Conservation (phyloP, 1,139 yeast genomes). For the Spathaspora sp. region DNA sequence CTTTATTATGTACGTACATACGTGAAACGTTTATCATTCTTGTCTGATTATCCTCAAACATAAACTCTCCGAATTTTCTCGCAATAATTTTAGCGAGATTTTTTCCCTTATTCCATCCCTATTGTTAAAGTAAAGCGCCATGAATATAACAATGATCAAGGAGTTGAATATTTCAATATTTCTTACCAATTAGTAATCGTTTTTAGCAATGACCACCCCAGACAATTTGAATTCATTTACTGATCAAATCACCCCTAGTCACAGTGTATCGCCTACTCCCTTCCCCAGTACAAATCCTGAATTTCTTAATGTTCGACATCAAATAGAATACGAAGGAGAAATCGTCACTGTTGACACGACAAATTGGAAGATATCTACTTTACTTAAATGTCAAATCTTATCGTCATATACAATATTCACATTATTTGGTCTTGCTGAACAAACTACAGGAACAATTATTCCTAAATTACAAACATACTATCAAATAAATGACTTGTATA, state of each 20-base stretch:
- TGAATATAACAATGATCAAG: background rate
- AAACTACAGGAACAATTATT: constrained; percentile 55
- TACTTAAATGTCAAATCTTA: constrained; percentile 40
- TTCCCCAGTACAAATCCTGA: background rate
- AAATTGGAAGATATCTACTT: constrained; percentile 40
- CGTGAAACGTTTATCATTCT: too few species aligned
- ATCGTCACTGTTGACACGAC: constrained; percentile 31
- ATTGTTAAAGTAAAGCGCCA: background rate
- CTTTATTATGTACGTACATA: too few species aligned
- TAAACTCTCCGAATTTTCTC: background rate
- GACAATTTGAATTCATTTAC: background rate
- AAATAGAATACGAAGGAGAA: constrained; percentile 27
- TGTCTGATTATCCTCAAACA: too few species aligned
- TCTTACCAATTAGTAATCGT: too few species aligned
- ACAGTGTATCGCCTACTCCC: background rate
- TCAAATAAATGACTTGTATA: constrained; percentile 40
- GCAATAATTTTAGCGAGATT: background rate
- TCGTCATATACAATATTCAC: constrained; percentile 38
- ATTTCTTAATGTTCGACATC: constrained; percentile 5
- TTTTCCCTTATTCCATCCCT: background rate
- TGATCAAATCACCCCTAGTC: background rate
- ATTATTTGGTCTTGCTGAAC: constrained; percentile 56
- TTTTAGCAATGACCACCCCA: background rate
- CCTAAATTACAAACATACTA: constrained; percentile 49
- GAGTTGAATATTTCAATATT: too few species aligned